phyloP scores from a whole-genome alignment of 2,329 filamentous ascomycete species.

The Fusarium sp. region DNA sequence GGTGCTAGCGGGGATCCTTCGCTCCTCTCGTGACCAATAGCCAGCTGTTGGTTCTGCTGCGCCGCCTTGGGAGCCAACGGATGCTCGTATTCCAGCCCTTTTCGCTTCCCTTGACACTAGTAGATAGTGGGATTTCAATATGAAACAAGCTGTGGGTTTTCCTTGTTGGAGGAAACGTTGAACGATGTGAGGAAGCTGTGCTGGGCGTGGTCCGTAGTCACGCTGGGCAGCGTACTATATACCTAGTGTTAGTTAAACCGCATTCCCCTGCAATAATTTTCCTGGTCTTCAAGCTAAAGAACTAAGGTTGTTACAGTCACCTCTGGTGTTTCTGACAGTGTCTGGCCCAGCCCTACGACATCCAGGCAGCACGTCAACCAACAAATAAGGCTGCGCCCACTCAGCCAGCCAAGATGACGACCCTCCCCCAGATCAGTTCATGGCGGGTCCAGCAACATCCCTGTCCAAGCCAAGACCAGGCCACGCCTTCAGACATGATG shows the following conservation, averaged over 20 bases:
- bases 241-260: neutral
- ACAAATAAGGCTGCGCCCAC: neutral
- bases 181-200: neutral
- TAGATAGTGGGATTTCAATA: neutral
- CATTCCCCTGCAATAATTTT: neutral
- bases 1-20: neutral
- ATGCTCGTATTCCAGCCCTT: neutral
- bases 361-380: neutral
- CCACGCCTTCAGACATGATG: neutral
- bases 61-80: neutral
- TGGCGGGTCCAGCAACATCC: neutral
- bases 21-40: neutral
- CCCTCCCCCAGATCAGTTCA: neutral
- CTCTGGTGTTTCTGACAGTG: neutral
- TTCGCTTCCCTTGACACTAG: neutral
- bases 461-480: neutral
- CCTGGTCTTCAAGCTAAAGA: neutral
- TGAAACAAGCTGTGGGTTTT: neutral
- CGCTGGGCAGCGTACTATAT: neutral
- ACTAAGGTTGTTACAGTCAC: neutral
- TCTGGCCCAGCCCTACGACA: neutral
- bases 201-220: neutral
- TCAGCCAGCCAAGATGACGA: neutral
- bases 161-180: neutral
- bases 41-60: neutral